Base-by-base conservation (phyloP, 352 stramenopile genomes). In the Pythium brachiatum region DNA sequence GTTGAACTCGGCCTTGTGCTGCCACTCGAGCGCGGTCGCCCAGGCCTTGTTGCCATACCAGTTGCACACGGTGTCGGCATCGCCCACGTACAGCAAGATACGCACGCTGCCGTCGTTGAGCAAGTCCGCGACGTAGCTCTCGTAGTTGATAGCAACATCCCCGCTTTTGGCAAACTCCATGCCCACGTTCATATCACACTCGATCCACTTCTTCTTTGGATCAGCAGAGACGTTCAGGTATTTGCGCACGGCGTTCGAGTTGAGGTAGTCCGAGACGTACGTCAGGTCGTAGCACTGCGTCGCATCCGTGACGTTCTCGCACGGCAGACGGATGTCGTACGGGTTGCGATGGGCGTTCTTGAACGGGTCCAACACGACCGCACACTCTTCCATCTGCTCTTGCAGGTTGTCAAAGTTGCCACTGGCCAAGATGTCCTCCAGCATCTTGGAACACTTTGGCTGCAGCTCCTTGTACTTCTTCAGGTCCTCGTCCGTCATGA, bases 21-120 rank as follows among this genome's bases (percentile, higher is more conserved):
- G 60, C 94, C 94, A 98, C 21, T 96, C 76, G 39, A 98, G 74
- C 13, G 68, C 80, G 3, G 83, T 68, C 3, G 88, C 95, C 92
- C 90, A 98, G 9, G 91, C 91, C 57, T 94, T 66, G 67, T 97
- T 97, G 36, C 93, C 94, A 41, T 97, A 62, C 74, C 95, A 98
- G 69, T 98, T 98, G 77, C 89, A 97, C 64, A 98, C 96, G 62
- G 96, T 97, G 69, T 98, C 94, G 15, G 88, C 73, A 72, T 98
- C 94, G 57, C 94, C 94, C 20, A 85, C 88, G 74, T 98, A 98
- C 50, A 98, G 88, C 20, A 98, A 73, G 13, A 95, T 87, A 16
- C 70, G 74, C 26, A 81, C 41, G 41, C 23, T 25, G 31, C 55
- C 69, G 27, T 62, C 60, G 25, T 78, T 68, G 13, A 98, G 73